Percentiles rank a stretch among this genome's conserved stretches.
Evolutionary conservation across 768 basidiomycete species (phyloP).

Genomic region (Austroboletus eburneus): DNA sequence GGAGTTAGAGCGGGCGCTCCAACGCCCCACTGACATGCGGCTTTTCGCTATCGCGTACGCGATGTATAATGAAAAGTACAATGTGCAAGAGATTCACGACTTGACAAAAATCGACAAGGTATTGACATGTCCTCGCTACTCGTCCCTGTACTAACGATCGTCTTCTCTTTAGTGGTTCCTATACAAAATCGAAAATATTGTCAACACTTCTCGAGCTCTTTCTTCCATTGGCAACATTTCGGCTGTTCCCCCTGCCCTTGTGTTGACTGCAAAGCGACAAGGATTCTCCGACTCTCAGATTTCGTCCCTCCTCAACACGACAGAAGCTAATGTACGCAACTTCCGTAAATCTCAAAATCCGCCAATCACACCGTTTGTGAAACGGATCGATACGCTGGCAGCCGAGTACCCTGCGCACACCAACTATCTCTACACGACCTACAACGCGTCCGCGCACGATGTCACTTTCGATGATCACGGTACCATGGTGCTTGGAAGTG

Average conservation of each 20-base stretch:
- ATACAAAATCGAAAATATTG: conserved; percentile 98
- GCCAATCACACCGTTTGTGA: conserved; percentile 89
- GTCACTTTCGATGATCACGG: conserved; percentile 94
- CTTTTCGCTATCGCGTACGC: conserved; percentile 97
- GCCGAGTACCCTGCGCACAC: conserved; percentile 99
- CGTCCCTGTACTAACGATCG: background rate
- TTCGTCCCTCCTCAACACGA: conserved; percentile 68
- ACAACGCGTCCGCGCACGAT: conserved; percentile 95
- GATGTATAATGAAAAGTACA: conserved; percentile 90
- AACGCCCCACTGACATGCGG: conserved; percentile 89
- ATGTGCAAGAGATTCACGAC: conserved; percentile 86
- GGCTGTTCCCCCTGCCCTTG: conserved; percentile 66
- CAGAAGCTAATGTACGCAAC: conserved; percentile 76
- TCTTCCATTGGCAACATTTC: conserved; percentile 67
- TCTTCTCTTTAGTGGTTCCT: conserved; percentile 76
- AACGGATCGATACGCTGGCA: conserved; percentile 97
- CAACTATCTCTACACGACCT: conserved; percentile 99
- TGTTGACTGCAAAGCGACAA: conserved; percentile 86
- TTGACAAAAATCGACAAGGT: conserved; percentile 99
- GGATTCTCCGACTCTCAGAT: conserved; percentile 96
- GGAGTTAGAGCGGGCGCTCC: conserved; percentile 72
- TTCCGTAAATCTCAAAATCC: conserved; percentile 76
- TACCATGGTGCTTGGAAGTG: conserved; percentile 98
- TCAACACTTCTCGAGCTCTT: conserved; percentile 76
- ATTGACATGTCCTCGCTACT: background rate